Conservation (phyloP, 768 basidiomycete species). For the Mycena venus region DNA sequence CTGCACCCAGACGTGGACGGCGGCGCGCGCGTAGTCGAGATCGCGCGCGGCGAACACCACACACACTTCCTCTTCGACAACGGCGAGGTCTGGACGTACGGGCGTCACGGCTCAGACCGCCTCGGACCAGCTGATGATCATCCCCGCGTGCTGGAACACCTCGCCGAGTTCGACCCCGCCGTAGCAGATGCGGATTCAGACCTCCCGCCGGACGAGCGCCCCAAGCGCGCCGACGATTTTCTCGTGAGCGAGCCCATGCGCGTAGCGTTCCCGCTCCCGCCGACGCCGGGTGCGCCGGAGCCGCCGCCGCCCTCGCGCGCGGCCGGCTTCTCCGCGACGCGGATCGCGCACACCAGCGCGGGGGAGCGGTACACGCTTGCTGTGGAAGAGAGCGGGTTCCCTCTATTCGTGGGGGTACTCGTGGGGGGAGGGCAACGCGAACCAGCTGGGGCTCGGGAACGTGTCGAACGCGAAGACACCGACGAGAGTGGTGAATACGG, state of each 20-base stretch:
- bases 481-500: conserved; percentile 27
- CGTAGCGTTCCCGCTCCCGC: conserved; percentile 30
- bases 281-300: conserved; percentile 6
- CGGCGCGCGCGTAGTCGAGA: conserved; percentile 28
- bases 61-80: conserved; percentile 32
- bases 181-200: background rate
- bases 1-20: conserved; percentile 24
- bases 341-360: conserved; percentile 22
- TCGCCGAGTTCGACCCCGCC: background rate
- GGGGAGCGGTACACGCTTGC: conserved; percentile 33
- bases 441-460: conserved; percentile 31
- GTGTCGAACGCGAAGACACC: conserved; percentile 26
- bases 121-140: conserved; percentile 32
- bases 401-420: too few species aligned
- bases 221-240: conserved; percentile 18
- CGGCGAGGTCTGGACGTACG: conserved; percentile 31
- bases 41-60: conserved; percentile 35
- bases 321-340: conserved; percentile 14
- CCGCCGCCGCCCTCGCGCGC: conserved; percentile 13
- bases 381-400: conserved; percentile 6
- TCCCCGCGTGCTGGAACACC: conserved; percentile 5
- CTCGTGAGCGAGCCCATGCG: conserved; percentile 25
- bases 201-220: background rate
- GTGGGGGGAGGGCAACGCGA: conserved; percentile 34
- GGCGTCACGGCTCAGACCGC: conserved; percentile 25